phyloP scores from a whole-genome alignment of 345 rosid genomes.

The Eucalyptus albens region DNA sequence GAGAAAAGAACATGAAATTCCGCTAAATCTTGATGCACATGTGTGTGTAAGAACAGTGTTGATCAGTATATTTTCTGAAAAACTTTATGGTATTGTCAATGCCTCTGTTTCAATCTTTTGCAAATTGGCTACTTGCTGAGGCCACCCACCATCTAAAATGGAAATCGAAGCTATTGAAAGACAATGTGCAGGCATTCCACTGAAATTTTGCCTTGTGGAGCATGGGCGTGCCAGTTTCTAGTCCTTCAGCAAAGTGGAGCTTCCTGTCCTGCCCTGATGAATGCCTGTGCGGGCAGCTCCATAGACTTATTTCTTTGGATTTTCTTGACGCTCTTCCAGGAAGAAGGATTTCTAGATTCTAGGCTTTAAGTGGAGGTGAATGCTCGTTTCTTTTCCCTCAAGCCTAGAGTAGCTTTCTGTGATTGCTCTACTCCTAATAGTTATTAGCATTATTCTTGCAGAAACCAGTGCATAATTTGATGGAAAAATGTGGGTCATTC shows the following conservation, averaged over 20 bases:
- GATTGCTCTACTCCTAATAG: neutral
- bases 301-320: neutral
- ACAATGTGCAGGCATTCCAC: constrained; percentile 18
- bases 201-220: constrained; percentile 51
- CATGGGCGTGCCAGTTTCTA: constrained; percentile 66
- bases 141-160: constrained; percentile 37
- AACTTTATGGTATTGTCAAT: neutral
- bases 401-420: neutral
- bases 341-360: neutral
- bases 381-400: neutral
- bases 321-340: neutral
- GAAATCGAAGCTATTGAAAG: constrained; percentile 42
- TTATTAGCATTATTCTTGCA: neutral
- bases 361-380: neutral
- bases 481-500: neutral
- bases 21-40: neutral
- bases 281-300: neutral
- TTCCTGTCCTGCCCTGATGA: constrained; percentile 17
- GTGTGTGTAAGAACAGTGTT: neutral
- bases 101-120: neutral
- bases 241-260: constrained; percentile 15
- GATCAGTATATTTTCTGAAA: neutral
- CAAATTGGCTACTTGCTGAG: constrained; percentile 16
- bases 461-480: neutral
- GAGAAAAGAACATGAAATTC: neutral